A percentile compares a stretch with the other conserved stretches of the same genome.
phyloP scores from a whole-genome alignment of 768 basidiomycete species.

The Trametes cubensis region DNA sequence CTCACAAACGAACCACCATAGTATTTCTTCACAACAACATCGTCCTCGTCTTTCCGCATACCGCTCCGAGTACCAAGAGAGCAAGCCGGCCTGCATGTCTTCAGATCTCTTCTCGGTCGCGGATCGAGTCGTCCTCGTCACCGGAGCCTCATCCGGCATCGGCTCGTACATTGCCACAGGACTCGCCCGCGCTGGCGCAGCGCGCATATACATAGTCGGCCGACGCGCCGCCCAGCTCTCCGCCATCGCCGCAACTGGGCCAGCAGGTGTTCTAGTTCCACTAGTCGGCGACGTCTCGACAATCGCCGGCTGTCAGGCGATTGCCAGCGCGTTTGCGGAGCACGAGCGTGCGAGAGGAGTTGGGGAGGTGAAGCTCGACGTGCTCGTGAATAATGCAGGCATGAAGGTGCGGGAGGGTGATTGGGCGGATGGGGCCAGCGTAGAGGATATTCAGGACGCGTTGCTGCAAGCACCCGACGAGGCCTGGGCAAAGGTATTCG shows the following conservation, averaged over 20 bases:
- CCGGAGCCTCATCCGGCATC: constrained; percentile 30
- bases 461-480: constrained; percentile 21
- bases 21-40: background rate
- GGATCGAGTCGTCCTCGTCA: constrained; percentile 28
- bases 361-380: constrained; percentile 14
- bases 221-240: constrained; percentile 18
- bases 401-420: constrained; percentile 16
- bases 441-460: constrained; percentile 18
- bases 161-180: constrained; percentile 26
- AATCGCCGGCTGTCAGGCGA: constrained; percentile 17
- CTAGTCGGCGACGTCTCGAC: constrained; percentile 24
- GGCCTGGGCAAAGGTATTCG: constrained; percentile 23
- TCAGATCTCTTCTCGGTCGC: constrained; percentile 11
- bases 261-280: constrained; percentile 4
- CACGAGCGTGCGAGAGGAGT: background rate
- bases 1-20: no score
- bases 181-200: constrained; percentile 17
- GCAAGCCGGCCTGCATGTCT: background rate
- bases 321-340: constrained; percentile 13
- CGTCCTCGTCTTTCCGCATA: no score
- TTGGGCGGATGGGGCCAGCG: constrained; percentile 14
- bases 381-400: constrained; percentile 22
- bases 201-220: constrained; percentile 27
- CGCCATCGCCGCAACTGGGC: background rate
- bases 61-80: no score